A percentile compares a stretch with the other conserved stretches of the same genome.
These are phyloP conservation scores for Dactylonectria estremocensis DNA, from an alignment of 2,329 filamentous ascomycete species.

Conservation along the genomic window DNA sequence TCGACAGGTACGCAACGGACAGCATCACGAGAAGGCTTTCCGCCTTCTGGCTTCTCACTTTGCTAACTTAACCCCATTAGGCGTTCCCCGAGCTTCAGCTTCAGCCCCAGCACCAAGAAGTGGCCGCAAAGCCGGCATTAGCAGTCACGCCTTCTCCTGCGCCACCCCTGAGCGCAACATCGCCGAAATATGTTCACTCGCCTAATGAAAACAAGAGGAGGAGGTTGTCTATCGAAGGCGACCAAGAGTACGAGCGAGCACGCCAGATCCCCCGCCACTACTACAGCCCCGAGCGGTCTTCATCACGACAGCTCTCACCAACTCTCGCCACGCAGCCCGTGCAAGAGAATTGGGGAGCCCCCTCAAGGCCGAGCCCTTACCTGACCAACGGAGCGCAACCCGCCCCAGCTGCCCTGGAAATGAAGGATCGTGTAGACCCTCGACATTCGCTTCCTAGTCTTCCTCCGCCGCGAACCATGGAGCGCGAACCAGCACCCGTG, in stretches of 20 bases:
- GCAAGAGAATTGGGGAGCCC: constrained; percentile 55
- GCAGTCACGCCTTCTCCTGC: constrained; percentile 55
- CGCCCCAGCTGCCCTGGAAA: constrained; percentile 52
- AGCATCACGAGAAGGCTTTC: background rate
- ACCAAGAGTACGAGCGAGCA: constrained; percentile 56
- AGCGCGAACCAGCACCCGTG: constrained; percentile 52
- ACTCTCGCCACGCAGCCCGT: constrained; percentile 42
- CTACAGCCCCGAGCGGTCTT: constrained; percentile 53
- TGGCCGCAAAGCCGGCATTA: constrained; percentile 49
- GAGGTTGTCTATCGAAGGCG: constrained; percentile 60
- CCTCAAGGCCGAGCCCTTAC: constrained; percentile 54
- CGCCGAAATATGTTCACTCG: constrained; percentile 66
- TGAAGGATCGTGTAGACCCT: constrained; percentile 54
- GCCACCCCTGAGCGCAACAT: constrained; percentile 51
- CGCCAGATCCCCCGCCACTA: constrained; percentile 66
- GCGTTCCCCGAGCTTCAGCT: constrained; percentile 62
- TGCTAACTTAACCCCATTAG: constrained; percentile 51
- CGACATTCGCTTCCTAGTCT: constrained; percentile 60
- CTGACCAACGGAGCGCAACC: constrained; percentile 45
- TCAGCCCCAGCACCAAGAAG: constrained; percentile 52
- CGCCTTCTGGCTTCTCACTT: background rate
- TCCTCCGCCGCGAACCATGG: constrained; percentile 55
- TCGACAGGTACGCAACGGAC: constrained; percentile 61
- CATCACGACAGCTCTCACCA: constrained; percentile 56
- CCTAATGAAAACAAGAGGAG: constrained; percentile 65